These are phyloP conservation scores for Amauroascus verrucosus DNA, from an alignment of 2,329 filamentous ascomycete genomes.

Conservation along the genomic window DNA sequence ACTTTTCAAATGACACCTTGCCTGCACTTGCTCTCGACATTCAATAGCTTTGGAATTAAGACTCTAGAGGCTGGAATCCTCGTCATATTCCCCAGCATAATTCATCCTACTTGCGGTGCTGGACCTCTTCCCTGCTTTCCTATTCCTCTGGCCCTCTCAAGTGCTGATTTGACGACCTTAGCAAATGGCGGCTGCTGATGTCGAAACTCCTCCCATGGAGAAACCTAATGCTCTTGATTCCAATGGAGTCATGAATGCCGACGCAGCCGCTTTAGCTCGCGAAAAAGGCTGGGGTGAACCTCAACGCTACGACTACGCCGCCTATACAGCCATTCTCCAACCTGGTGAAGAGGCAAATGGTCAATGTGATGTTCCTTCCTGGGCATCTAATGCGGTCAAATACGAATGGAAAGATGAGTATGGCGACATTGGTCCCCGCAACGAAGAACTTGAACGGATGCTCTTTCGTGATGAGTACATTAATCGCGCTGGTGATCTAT, in stretches of 20 bases:
- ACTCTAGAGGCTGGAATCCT: background rate
- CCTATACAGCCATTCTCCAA: constrained; percentile 20
- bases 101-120: background rate
- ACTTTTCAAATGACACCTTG: too few species aligned
- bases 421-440: constrained; percentile 70
- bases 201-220: background rate
- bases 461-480: constrained; percentile 56
- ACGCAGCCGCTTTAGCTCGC: constrained; percentile 26
- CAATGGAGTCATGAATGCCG: constrained; percentile 20
- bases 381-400: constrained; percentile 49
- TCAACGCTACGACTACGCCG: constrained; percentile 30
- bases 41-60: too few species aligned
- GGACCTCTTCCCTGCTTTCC: background rate
- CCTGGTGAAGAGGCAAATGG: constrained; percentile 17
- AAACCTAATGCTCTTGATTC: background rate
- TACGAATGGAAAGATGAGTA: constrained; percentile 82
- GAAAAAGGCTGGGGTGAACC: constrained; percentile 33
- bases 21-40: too few species aligned
- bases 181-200: constrained; percentile 1
- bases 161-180: background rate
- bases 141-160: background rate
- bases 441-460: constrained; percentile 59
- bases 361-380: constrained; percentile 24
- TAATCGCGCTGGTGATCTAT: constrained; percentile 49
- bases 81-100: background rate